Conservation (phyloP, 805 yeast species). For the Saccharomycopsis synnaedendra region DNA sequence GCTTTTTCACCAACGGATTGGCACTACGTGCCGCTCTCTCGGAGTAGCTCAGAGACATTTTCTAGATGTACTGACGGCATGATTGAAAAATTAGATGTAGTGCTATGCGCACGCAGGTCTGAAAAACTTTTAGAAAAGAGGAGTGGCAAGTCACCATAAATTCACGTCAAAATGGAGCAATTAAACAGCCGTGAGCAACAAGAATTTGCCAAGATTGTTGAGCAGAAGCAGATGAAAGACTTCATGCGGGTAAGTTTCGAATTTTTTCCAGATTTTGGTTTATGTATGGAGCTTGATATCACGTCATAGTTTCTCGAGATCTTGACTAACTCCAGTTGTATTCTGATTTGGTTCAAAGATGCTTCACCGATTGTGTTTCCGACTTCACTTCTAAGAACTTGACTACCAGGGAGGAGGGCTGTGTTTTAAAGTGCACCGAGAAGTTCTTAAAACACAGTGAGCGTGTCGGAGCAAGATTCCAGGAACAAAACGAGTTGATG, state of each 20-base stretch:
- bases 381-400: conserved; percentile 91
- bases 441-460: conserved; percentile 97
- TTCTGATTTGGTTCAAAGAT: conserved; percentile 91
- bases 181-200: conserved; percentile 93
- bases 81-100: neutral
- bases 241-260: conserved; percentile 71
- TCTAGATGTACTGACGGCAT: neutral
- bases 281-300: neutral
- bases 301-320: conserved; percentile 1
- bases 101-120: neutral
- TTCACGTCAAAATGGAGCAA: conserved; percentile 59
- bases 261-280: neutral
- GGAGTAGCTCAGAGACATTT: conserved; percentile 33
- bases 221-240: conserved; percentile 96
- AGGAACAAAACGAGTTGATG: conserved; percentile 83
- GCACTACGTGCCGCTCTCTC: conserved; percentile 61
- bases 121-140: neutral
- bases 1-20: conserved; percentile 69
- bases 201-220: conserved; percentile 89
- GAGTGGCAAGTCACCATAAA: neutral
- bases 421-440: conserved; percentile 89
- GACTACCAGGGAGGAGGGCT: conserved; percentile 72
- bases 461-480: conserved; percentile 98
- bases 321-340: conserved; percentile 34
- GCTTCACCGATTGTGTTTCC: conserved; percentile 95